Evolutionary conservation across 805 yeast species (phyloP).

Genomic region (Candida golubevii): DNA sequence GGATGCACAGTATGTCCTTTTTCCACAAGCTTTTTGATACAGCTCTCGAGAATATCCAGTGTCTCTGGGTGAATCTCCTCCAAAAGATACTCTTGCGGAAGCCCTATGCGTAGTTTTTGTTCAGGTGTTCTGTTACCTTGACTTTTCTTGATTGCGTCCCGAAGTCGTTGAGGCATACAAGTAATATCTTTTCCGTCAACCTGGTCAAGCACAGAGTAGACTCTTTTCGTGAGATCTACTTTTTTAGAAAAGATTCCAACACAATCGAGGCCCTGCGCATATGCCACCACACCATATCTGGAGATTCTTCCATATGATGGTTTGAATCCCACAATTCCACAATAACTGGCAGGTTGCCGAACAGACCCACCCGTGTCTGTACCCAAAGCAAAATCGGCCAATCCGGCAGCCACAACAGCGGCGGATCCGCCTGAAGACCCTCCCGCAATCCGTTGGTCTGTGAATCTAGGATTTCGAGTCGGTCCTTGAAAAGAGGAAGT

Average conservation of each 20-base stretch:
- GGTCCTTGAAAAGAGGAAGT: constrained; percentile 55
- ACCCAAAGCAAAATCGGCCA: constrained; percentile 77
- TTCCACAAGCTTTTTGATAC: constrained; percentile 41
- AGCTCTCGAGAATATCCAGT: constrained; percentile 42
- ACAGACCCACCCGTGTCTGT: constrained; percentile 98
- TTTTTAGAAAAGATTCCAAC: constrained; percentile 74
- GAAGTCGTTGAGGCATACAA: constrained; percentile 35
- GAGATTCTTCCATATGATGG: constrained; percentile 92
- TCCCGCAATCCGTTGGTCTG: constrained; percentile 48
- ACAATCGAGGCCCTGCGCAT: constrained; percentile 92
- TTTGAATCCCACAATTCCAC: constrained; percentile 82
- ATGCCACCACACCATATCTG: constrained; percentile 86
- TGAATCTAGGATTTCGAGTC: constrained; percentile 45
- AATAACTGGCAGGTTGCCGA: constrained; percentile 84
- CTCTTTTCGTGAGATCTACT: constrained; percentile 40
- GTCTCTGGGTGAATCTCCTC: constrained; percentile 49
- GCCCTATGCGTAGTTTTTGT: constrained; percentile 53
- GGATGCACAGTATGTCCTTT: constrained; percentile 52
- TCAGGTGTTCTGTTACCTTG: constrained; percentile 1
- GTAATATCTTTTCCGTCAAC: constrained; percentile 82
- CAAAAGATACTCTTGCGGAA: constrained; percentile 64
- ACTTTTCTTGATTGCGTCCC: constrained; percentile 24
- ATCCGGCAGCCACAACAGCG: constrained; percentile 74
- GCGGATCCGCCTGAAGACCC: constrained; percentile 98
- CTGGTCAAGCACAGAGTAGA: constrained; percentile 53